phyloP scores from a whole-genome alignment of 2,329 filamentous ascomycete species.

The Albophoma yamanashiensis region DNA sequence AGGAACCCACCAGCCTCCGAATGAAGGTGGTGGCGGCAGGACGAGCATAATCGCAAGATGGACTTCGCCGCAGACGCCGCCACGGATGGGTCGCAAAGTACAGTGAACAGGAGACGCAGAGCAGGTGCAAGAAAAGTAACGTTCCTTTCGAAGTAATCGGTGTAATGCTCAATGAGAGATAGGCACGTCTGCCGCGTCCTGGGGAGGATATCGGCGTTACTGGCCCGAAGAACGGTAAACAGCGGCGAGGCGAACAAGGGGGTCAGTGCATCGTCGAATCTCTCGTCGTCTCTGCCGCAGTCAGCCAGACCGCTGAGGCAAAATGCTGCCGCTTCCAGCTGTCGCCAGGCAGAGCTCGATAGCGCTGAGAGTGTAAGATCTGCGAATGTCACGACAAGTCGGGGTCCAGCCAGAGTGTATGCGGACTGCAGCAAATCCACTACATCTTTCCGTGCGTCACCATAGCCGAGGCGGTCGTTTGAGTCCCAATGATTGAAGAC shows the following conservation, averaged over 20 bases:
- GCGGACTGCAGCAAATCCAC: slow-evolving; percentile 65
- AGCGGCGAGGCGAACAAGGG: slow-evolving; percentile 52
- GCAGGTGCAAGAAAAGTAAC: slow-evolving; percentile 56
- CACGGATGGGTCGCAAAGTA: slow-evolving; percentile 51
- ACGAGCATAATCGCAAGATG: slow-evolving; percentile 63
- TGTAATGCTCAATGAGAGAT: slow-evolving; percentile 59
- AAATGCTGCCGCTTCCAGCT: slow-evolving; percentile 50
- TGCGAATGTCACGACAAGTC: slow-evolving; percentile 46
- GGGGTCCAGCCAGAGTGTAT: slow-evolving; percentile 49
- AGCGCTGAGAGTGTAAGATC: slow-evolving; percentile 42
- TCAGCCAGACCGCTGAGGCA: slow-evolving; percentile 60
- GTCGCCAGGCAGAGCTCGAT: slow-evolving; percentile 38
- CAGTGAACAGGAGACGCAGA: slow-evolving; percentile 63
- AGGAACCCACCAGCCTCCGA: slow-evolving; percentile 59
- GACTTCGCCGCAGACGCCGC: slow-evolving; percentile 63
- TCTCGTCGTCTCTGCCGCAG: slow-evolving; percentile 46
- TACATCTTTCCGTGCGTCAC: slow-evolving; percentile 68
- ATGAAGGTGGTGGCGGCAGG: slow-evolving; percentile 60
- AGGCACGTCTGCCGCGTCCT: slow-evolving; percentile 59
- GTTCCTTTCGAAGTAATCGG: slow-evolving; percentile 66
- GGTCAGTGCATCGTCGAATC: slow-evolving; percentile 46
- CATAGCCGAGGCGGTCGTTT: slow-evolving; percentile 55
- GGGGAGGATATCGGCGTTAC: slow-evolving; percentile 42
- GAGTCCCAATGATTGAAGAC: slow-evolving; percentile 58
- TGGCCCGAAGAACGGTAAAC: slow-evolving; percentile 41